phyloP scores from a whole-genome alignment of 148 eudicot genomes.

The Dianthus caryophyllus region DNA sequence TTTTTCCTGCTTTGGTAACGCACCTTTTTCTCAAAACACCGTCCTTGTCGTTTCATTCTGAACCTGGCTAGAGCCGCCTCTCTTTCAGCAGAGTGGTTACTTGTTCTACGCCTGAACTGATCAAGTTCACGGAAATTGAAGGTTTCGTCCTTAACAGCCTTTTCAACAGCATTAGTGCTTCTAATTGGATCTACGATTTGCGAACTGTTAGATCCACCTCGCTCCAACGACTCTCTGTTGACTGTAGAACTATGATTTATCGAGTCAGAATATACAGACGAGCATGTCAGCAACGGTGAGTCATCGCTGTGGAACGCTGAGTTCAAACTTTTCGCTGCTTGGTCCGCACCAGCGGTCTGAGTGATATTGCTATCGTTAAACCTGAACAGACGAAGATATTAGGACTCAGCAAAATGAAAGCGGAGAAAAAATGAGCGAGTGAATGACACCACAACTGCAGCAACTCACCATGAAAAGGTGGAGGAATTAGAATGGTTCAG shows the following conservation, averaged over 20 bases:
- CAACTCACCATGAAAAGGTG: constrained; percentile 41
- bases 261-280: constrained; percentile 30
- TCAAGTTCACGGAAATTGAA: constrained; percentile 18
- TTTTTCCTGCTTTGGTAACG: constrained; percentile 59
- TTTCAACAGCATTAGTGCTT: constrained; percentile 20
- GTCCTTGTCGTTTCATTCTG: constrained; percentile 39
- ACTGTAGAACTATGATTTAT: constrained; percentile 25
- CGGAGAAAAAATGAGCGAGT: neutral
- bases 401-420: neutral
- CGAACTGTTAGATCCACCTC: constrained; percentile 5
- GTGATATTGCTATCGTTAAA: constrained; percentile 28
- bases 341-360: constrained; percentile 16
- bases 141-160: constrained; percentile 24
- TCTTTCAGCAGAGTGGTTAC: constrained; percentile 34
- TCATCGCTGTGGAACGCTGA: constrained; percentile 25
- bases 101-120: constrained; percentile 17
- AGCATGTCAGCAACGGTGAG: constrained; percentile 27
- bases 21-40: constrained; percentile 54
- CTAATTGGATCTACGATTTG: constrained; percentile 15
- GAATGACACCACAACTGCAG: neutral
- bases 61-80: constrained; percentile 49
- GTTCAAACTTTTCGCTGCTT: constrained; percentile 17
- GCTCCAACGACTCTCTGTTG: constrained; percentile 16
- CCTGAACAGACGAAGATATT: constrained; percentile 23
- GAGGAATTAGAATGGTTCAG: constrained; percentile 37